phyloP scores from a whole-genome alignment of 2,329 filamentous ascomycete species.

The Penicillium digitatum region DNA sequence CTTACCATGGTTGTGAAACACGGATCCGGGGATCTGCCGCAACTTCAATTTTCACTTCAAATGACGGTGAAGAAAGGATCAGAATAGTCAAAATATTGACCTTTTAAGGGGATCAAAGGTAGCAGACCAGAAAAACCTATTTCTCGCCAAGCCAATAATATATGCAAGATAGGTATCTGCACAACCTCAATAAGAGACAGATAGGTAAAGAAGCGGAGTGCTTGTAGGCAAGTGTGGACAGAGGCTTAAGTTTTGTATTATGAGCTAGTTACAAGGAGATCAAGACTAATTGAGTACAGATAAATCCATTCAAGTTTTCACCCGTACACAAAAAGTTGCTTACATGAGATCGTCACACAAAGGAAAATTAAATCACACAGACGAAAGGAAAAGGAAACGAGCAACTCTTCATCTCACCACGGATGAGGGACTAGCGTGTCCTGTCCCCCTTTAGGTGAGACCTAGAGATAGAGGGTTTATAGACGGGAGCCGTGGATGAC shows the following conservation, averaged over 20 bases:
- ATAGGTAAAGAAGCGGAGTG: background rate
- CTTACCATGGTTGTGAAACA: background rate
- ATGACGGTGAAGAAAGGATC: background rate
- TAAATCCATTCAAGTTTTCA: constrained; percentile 19
- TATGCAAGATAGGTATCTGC: background rate
- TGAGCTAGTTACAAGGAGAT: constrained; percentile 9
- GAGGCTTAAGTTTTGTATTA: background rate
- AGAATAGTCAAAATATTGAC: too few species aligned
- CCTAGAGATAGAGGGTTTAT: constrained; percentile 41
- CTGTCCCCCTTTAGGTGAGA: constrained; percentile 5
- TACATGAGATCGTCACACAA: constrained; percentile 26
- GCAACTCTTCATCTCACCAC: constrained; percentile 17
- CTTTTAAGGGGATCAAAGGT: too few species aligned
- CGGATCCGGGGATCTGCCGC: background rate
- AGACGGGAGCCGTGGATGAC: constrained; percentile 76
- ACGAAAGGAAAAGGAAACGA: constrained; percentile 10
- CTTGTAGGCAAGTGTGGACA: background rate
- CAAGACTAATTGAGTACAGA: constrained; percentile 1
- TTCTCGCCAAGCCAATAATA: background rate
- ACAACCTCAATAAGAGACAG: background rate
- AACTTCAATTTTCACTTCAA: background rate
- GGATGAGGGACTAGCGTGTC: constrained; percentile 5
- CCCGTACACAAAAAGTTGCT: constrained; percentile 11
- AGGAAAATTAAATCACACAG: constrained; percentile 24
- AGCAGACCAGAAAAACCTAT: too few species aligned